These are phyloP conservation scores for Puccinia hordei DNA, from an alignment of 1,284 basidiomycete genomes.

Conservation along the genomic window DNA sequence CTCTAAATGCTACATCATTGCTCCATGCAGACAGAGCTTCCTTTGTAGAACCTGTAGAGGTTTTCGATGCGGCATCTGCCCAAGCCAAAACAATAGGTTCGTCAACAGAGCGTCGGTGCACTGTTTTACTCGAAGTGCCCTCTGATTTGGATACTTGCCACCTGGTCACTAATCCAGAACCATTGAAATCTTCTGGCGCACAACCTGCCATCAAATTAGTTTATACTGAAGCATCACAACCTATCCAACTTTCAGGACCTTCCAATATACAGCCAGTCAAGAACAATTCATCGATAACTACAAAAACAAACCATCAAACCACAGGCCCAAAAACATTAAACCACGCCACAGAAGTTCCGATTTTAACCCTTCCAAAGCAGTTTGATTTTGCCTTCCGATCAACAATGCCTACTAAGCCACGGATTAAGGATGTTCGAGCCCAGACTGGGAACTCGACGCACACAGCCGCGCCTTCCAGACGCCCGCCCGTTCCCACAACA, in stretches of 20 bases:
- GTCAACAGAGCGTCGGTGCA: slow-evolving; percentile 16
- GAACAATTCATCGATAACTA: not conserved
- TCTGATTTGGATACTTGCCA: slow-evolving; percentile 8
- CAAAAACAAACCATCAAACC: not conserved
- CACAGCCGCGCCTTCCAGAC: not conserved
- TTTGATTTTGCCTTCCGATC: slow-evolving; percentile 37
- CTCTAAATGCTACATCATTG: not conserved
- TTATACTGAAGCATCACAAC: not conserved
- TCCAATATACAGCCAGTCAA: not conserved
- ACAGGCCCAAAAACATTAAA: not conserved
- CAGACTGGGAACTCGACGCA: not conserved
- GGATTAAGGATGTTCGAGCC: slow-evolving; percentile 33
- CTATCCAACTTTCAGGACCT: not conserved
- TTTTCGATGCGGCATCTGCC: not conserved
- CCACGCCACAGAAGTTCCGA: slow-evolving; percentile 4
- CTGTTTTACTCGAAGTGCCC: slow-evolving; percentile 13
- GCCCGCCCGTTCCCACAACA: not conserved
- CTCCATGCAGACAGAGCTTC: not conserved
- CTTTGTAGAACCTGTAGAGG: not conserved
- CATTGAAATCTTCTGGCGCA: not conserved
- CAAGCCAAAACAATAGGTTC: slow-evolving; percentile 8
- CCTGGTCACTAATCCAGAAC: not conserved
- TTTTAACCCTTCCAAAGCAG: slow-evolving; percentile 43
- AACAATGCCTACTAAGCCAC: slow-evolving; percentile 18
- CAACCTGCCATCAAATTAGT: not conserved